Conservation (phyloP, 2,329 filamentous ascomycete genomes). For the Raffaelea ambrosiae region DNA sequence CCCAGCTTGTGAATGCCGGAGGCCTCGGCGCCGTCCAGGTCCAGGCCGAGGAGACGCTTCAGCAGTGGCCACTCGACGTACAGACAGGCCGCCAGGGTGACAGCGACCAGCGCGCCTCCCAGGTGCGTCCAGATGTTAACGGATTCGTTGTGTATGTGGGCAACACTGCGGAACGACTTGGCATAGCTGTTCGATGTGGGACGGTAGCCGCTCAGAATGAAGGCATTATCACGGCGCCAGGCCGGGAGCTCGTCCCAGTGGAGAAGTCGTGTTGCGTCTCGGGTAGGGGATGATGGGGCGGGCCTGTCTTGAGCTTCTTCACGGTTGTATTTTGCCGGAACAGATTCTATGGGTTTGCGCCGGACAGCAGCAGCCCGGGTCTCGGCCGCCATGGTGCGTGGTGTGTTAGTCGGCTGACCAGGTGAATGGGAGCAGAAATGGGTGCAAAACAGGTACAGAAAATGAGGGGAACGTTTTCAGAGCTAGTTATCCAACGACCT, state of each 20-base stretch:
- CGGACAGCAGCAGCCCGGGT: too few relatives aligned
- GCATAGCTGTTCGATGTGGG: slow-evolving; percentile 38
- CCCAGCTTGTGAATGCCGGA: background rate
- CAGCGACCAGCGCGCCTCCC: slow-evolving; percentile 54
- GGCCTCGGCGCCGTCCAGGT: too few relatives aligned
- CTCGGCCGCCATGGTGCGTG: too few relatives aligned
- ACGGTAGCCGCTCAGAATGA: slow-evolving; percentile 46
- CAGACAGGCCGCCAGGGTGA: slow-evolving; percentile 41
- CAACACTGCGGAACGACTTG: slow-evolving; percentile 36
- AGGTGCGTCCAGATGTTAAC: slow-evolving; percentile 59
- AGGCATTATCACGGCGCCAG: slow-evolving; percentile 54
- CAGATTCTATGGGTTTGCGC: too few relatives aligned
- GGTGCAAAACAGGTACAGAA: too few relatives aligned
- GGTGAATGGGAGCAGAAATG: too few relatives aligned
- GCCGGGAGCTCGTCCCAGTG: slow-evolving; percentile 49
- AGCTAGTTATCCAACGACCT: too few relatives aligned
- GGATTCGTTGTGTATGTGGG: slow-evolving; percentile 51
- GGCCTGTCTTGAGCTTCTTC: background rate
- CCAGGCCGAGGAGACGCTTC: too few relatives aligned
- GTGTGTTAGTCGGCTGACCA: too few relatives aligned
- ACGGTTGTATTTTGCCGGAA: background rate
- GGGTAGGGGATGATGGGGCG: background rate
- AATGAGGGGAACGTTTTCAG: too few relatives aligned
- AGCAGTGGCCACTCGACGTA: slow-evolving; percentile 30
- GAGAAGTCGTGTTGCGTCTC: slow-evolving; percentile 23